Conservation (phyloP, 2,329 filamentous ascomycete species). For the Ceratocystis diversiconidia region DNA sequence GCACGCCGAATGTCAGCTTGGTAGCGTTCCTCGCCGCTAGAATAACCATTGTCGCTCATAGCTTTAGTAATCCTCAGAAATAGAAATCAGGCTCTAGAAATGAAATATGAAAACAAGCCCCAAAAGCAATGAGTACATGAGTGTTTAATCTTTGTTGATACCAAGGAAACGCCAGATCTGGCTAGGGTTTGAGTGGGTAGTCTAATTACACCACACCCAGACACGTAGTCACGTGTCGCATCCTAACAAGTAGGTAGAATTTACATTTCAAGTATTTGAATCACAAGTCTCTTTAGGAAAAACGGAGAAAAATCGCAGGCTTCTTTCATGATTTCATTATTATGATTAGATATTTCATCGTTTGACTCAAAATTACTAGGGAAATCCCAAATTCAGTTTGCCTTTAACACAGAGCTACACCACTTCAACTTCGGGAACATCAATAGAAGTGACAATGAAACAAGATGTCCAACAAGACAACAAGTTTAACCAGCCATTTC, state of each 20-base stretch:
- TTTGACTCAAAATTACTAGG: background rate
- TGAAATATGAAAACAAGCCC: background rate
- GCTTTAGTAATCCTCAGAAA: background rate
- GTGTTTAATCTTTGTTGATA: background rate
- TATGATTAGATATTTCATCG: slow-evolving; percentile 2
- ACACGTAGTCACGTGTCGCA: background rate
- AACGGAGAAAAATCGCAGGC: background rate
- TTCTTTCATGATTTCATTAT: slow-evolving; percentile 6
- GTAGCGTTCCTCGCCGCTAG: slow-evolving; percentile 30
- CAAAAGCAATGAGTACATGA: background rate
- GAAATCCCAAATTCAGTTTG: background rate
- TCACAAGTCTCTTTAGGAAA: background rate
- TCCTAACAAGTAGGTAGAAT: background rate
- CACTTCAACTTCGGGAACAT: background rate
- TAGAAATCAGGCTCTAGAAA: background rate
- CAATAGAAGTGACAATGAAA: background rate
- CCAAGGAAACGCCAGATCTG: background rate
- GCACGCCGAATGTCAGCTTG: slow-evolving; percentile 47
- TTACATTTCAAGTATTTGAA: too few relatives aligned
- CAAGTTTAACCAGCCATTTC: background rate
- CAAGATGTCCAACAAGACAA: background rate
- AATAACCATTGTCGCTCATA: slow-evolving; percentile 17
- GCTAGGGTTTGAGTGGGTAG: background rate
- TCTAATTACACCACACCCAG: background rate
- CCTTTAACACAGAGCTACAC: background rate